phyloP scores from a whole-genome alignment of 306 rosid genomes.

The Vigna unguiculata region DNA sequence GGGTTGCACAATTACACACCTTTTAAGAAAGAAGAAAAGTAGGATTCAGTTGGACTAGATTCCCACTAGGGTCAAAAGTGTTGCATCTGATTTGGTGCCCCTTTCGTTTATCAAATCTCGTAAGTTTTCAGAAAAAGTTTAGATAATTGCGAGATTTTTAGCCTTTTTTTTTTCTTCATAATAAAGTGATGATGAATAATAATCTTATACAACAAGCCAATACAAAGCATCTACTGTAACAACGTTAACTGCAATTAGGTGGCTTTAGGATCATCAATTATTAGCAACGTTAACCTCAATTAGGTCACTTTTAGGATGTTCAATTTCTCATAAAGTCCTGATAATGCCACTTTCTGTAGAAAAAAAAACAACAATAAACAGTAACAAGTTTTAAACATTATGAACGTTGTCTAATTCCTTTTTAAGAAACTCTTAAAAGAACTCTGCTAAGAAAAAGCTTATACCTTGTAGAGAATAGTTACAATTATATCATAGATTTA shows the following conservation, averaged over 20 bases:
- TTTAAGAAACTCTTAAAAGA: too few relatives aligned
- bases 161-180: background rate
- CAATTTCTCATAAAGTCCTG: background rate
- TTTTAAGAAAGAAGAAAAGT: conserved; percentile 48
- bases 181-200: conserved; percentile 12
- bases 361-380: too few relatives aligned
- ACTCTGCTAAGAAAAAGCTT: too few relatives aligned
- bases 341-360: background rate
- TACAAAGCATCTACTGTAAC: background rate
- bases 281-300: background rate
- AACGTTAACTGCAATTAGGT: background rate
- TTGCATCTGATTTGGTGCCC: conserved; percentile 51
- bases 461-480: too few relatives aligned
- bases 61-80: conserved; percentile 51
- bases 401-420: too few relatives aligned
- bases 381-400: too few relatives aligned
- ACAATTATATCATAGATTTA: too few relatives aligned
- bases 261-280: conserved; percentile 5
- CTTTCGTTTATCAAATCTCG: conserved; percentile 23
- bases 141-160: conserved; percentile 30
- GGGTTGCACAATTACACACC: conserved; percentile 49
- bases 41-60: conserved; percentile 52
- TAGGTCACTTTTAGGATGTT: background rate
- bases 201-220: too few relatives aligned
- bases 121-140: background rate